These are phyloP conservation scores for Lachnellula willkommii DNA, from an alignment of 2,329 filamentous ascomycete species.

Conservation along the genomic window DNA sequence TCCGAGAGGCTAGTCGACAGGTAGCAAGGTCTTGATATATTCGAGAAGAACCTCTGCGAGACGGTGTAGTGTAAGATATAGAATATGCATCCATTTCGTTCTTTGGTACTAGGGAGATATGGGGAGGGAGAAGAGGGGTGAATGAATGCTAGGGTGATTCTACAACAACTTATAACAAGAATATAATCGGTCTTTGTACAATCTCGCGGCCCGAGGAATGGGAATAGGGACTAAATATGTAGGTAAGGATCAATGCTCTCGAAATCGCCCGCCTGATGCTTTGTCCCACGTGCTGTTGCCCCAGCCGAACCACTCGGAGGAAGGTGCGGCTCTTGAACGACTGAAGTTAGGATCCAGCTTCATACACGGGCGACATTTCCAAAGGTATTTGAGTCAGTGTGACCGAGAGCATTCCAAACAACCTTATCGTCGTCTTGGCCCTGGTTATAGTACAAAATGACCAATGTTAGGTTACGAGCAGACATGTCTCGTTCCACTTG, in stretches of 20 bases:
- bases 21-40: slow-evolving; percentile 25
- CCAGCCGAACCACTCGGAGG: background rate
- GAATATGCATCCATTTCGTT: slow-evolving; percentile 16
- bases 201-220: background rate
- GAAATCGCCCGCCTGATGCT: background rate
- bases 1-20: slow-evolving; percentile 8
- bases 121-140: background rate
- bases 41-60: slow-evolving; percentile 17
- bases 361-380: background rate
- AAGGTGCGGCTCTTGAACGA: background rate
- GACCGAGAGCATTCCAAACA: background rate
- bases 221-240: background rate
- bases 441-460: background rate
- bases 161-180: background rate
- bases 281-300: background rate
- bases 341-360: background rate
- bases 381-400: background rate
- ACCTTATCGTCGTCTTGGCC: background rate
- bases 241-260: background rate
- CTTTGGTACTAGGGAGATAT: background rate
- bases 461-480: too few species aligned
- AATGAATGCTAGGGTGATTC: background rate
- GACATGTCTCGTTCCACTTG: background rate
- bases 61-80: slow-evolving; percentile 23
- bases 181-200: too few species aligned